Conservation (phyloP, 1,284 basidiomycete species). For the Vanrija sp. region DNA sequence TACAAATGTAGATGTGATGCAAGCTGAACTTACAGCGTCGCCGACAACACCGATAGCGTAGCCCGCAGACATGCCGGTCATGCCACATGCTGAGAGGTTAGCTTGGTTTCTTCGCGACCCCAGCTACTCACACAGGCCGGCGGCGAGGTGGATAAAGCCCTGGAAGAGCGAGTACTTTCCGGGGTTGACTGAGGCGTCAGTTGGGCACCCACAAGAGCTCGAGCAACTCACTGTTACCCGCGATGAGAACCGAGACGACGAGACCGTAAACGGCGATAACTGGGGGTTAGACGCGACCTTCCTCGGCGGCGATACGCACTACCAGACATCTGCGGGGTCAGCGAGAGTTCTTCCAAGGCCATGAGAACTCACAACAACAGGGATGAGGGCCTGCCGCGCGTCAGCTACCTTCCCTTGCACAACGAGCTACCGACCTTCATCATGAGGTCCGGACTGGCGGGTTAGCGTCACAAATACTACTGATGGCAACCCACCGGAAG, state of each 20-base stretch:
- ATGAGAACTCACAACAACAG: conserved; percentile 52
- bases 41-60: conserved; percentile 97
- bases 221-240: conserved; percentile 56
- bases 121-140: conserved; percentile 61
- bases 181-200: conserved; percentile 57
- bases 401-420: neutral
- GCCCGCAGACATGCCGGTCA: conserved; percentile 84
- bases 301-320: conserved; percentile 52
- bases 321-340: conserved; percentile 61
- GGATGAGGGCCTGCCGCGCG: conserved; percentile 54
- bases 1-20: too few species aligned
- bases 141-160: conserved; percentile 91
- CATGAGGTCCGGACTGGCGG: conserved; percentile 77
- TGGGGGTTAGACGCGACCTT: conserved; percentile 44
- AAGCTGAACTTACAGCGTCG: conserved; percentile 67
- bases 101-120: neutral
- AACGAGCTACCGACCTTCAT: conserved; percentile 71
- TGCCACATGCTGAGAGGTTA: conserved; percentile 11
- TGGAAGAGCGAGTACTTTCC: conserved; percentile 58
- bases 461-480: neutral
- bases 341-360: neutral
- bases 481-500: conserved; percentile 55
- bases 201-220: conserved; percentile 11
- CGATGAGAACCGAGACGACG: conserved; percentile 62
- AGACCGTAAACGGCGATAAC: conserved; percentile 56